These are phyloP conservation scores for Casaregolazyma suthepensis DNA, from an alignment of 1,139 yeast genomes.

Conservation along the genomic window DNA sequence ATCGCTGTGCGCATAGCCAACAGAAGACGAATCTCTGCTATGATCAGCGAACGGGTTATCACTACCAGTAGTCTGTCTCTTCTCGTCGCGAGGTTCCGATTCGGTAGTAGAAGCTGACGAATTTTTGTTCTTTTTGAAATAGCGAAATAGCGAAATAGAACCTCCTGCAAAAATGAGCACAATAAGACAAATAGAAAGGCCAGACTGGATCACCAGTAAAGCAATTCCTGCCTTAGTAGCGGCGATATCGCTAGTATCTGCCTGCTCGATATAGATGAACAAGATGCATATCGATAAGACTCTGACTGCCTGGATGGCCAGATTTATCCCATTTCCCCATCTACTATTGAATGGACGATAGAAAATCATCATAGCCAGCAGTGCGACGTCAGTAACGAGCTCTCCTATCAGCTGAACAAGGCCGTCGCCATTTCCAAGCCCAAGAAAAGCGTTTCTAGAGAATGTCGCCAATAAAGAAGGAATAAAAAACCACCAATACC, in stretches of 20 bases:
- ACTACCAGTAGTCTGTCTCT: neutral
- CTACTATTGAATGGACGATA: constrained; percentile 29
- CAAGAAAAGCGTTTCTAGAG: constrained; percentile 31
- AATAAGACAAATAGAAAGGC: constrained; percentile 24
- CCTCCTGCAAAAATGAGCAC: constrained; percentile 21
- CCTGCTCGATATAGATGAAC: constrained; percentile 29
- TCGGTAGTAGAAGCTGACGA: neutral
- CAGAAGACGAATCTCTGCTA: neutral
- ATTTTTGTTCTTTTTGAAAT: constrained; percentile 3
- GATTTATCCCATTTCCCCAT: constrained; percentile 30
- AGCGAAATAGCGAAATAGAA: constrained; percentile 2
- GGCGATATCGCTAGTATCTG: constrained; percentile 23
- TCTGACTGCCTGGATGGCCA: constrained; percentile 28
- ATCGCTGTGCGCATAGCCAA: neutral
- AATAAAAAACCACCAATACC: constrained; percentile 33
- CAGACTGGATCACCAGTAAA: constrained; percentile 28
- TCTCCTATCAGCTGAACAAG: constrained; percentile 32
- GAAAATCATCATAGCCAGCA: constrained; percentile 53
- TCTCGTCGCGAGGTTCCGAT: constrained; percentile 1
- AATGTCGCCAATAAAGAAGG: constrained; percentile 24
- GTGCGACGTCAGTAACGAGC: constrained; percentile 87
- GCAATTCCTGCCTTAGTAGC: constrained; percentile 31
- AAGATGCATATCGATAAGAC: constrained; percentile 25
- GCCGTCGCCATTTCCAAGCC: constrained; percentile 31
- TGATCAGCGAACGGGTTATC: neutral